A percentile compares a stretch with the other conserved stretches of the same genome.
Conservation (phyloP, 345 rosid genomes). For the Euphorbia tirucalli region DNA sequence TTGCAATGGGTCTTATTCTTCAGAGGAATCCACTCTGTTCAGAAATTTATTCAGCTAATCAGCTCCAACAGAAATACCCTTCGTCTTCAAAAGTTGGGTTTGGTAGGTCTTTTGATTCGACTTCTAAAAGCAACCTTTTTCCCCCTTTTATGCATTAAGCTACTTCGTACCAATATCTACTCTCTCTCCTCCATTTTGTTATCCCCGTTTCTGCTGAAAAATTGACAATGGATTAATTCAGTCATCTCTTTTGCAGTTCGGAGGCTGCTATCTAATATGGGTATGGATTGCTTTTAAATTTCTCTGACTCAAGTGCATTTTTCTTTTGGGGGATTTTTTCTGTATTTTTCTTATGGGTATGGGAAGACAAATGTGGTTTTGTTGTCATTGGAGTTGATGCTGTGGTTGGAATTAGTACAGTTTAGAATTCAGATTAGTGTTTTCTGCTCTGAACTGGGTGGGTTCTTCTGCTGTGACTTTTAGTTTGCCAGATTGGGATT, state of each 20-base stretch:
- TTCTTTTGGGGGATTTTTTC: too few species aligned
- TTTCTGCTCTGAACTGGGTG: conserved; percentile 9
- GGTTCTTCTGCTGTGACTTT: background rate
- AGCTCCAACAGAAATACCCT: conserved; percentile 11
- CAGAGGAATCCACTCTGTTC: conserved; percentile 7
- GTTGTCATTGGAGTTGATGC: background rate
- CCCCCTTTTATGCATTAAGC: background rate
- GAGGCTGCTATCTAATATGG: conserved; percentile 16
- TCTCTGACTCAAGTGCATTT: too few species aligned
- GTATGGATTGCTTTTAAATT: conserved; percentile 21
- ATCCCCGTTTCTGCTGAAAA: conserved; percentile 10
- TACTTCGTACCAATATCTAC: background rate
- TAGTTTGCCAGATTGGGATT: background rate
- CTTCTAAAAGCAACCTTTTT: conserved; percentile 2
- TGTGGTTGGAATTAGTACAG: conserved; percentile 11
- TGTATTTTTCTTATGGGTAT: too few species aligned
- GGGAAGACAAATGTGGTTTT: conserved; percentile 17
- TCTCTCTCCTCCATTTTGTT: background rate
- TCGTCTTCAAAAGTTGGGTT: conserved; percentile 21
- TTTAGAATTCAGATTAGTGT: conserved; percentile 10
- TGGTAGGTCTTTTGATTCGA: background rate
- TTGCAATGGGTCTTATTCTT: conserved; percentile 24
- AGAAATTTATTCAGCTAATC: background rate
- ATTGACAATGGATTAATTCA: too few species aligned
- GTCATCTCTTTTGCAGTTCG: conserved; percentile 20